Percentiles rank a stretch among this genome's conserved stretches.
Evolutionary conservation across 768 basidiomycete genomes (phyloP).

Genomic region (Mycena olivaceomarginata): DNA sequence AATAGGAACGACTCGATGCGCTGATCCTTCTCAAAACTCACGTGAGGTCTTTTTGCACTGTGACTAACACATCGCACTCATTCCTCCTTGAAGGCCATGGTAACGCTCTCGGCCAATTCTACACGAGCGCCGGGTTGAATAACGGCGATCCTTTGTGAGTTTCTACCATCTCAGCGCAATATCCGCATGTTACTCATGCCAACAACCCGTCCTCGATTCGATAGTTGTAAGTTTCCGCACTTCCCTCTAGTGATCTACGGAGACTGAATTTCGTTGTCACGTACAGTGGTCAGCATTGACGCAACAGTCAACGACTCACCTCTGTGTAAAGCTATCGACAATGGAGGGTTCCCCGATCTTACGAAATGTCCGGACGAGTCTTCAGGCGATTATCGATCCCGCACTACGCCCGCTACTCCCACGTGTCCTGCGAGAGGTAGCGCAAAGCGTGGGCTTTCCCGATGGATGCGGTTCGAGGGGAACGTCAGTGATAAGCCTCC

Average conservation of each 20-base stretch:
- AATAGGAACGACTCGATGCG: conserved; percentile 10
- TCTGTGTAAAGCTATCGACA: conserved; percentile 10
- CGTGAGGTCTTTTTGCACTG: not conserved
- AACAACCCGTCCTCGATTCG: not conserved
- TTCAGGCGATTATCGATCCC: conserved; percentile 17
- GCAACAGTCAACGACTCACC: conserved; percentile 8
- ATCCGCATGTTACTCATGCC: not conserved
- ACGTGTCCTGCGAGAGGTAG: conserved; percentile 5
- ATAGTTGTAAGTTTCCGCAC: conserved; percentile 7
- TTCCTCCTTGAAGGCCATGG: not conserved
- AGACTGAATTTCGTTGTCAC: not conserved
- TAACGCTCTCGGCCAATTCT: conserved; percentile 12
- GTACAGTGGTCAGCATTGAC: conserved; percentile 10
- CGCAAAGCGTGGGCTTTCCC: not conserved
- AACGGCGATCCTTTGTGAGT: conserved; percentile 20
- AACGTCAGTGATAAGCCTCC: conserved; percentile 1
- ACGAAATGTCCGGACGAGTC: conserved; percentile 12
- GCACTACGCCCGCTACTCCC: conserved; percentile 8
- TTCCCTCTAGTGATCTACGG: not conserved
- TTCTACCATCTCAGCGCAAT: conserved; percentile 3
- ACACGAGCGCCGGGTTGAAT: conserved; percentile 7
- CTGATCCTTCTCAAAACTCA: conserved; percentile 7
- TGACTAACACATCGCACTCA: not conserved
- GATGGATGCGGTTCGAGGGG: conserved; percentile 7
- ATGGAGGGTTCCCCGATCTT: conserved; percentile 6